Percentiles rank a stretch among this genome's conserved stretches.
Conservation (phyloP, 2,329 filamentous ascomycete species). For the Colletotrichum liaoningense region DNA sequence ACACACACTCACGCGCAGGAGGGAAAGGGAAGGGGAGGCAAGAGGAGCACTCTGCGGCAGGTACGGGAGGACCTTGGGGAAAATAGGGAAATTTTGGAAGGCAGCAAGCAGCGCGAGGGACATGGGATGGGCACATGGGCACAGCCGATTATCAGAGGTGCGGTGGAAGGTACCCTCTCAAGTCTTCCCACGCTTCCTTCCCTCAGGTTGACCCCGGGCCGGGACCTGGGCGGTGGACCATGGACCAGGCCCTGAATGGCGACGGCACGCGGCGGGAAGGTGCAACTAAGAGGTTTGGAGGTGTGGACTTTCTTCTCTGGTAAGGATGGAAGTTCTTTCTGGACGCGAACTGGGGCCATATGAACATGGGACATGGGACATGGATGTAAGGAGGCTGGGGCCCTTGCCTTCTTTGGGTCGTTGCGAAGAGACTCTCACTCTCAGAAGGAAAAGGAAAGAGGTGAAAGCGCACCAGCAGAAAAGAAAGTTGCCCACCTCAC, state of each 20-base stretch:
- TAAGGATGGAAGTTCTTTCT: conserved; percentile 21
- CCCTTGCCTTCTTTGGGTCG: conserved; percentile 16
- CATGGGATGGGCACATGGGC: conserved; percentile 29
- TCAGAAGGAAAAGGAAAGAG: conserved; percentile 7
- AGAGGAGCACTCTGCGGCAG: conserved; percentile 6
- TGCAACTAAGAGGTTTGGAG: conserved; percentile 12
- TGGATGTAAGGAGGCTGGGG: not conserved
- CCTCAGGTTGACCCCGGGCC: conserved; percentile 17
- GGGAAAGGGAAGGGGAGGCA: conserved; percentile 17
- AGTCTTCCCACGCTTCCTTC: not conserved
- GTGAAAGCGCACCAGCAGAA: not conserved
- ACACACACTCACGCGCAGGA: conserved; percentile 19
- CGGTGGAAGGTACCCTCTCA: not conserved
- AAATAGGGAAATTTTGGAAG: conserved; percentile 31
- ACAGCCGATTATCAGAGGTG: conserved; percentile 28
- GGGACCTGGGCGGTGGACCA: conserved; percentile 15
- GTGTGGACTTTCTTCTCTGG: conserved; percentile 17
- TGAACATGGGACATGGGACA: not conserved
- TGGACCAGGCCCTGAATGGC: conserved; percentile 18
- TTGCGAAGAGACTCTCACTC: not conserved
- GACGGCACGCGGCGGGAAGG: conserved; percentile 27
- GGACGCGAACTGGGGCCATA: not conserved
- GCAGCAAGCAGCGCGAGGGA: conserved; percentile 2
- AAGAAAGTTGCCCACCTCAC: not conserved
- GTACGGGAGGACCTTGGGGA: conserved; percentile 27